A percentile compares a stretch with the other conserved stretches of the same genome.
Evolutionary conservation across 805 yeast species (phyloP).

Genomic region (Saccharomycopsis sp.): DNA sequence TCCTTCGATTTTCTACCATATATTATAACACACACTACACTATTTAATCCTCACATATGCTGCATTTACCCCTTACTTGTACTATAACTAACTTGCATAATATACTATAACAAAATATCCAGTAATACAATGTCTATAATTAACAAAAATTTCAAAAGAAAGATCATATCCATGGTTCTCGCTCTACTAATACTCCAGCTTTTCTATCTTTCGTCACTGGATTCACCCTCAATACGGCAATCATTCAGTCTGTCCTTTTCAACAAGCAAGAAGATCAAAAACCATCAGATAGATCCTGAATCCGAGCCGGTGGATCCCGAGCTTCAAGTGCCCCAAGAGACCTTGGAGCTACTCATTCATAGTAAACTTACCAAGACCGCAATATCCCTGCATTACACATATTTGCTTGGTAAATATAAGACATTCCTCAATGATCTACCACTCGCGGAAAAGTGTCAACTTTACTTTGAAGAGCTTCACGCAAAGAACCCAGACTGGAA

Average conservation of each 20-base stretch:
- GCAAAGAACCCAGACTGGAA: constrained; percentile 24
- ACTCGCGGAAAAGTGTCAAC: constrained; percentile 26
- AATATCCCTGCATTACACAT: constrained; percentile 10
- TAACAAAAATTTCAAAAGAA: not conserved
- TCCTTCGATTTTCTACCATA: not conserved
- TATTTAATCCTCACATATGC: not conserved
- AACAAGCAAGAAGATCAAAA: not conserved
- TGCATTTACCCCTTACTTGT: not conserved
- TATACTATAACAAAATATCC: not conserved
- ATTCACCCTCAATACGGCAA: not conserved
- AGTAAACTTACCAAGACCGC: constrained; percentile 12
- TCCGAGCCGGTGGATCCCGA: not conserved
- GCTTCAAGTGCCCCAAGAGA: not conserved
- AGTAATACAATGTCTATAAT: not conserved
- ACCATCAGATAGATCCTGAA: not conserved
- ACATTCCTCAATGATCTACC: constrained; percentile 10
- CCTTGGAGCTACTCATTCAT: constrained; percentile 4
- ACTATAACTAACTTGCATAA: not conserved
- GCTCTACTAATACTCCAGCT: not conserved
- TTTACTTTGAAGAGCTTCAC: constrained; percentile 28
- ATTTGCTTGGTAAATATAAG: constrained; percentile 5
- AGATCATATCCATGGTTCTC: not conserved
- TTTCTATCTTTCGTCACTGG: not conserved
- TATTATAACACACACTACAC: not conserved
- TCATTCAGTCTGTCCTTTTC: not conserved